Evolutionary conservation across 2,329 filamentous ascomycete genomes (phyloP).

Genomic region (Fusarium torulosum): DNA sequence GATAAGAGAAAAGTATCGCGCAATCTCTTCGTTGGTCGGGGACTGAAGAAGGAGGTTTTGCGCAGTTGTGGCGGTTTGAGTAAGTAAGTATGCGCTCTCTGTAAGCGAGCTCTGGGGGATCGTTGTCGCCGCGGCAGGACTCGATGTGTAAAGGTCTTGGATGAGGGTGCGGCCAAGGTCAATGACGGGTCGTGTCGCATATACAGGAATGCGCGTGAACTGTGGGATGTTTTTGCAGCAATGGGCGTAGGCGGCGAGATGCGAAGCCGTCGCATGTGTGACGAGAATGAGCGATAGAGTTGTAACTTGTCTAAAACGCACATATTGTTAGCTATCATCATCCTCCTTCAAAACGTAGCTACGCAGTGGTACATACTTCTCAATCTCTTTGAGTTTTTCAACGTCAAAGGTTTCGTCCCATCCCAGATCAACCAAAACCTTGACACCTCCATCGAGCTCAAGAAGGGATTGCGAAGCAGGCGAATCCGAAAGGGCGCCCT

Average conservation of each 20-base stretch:
- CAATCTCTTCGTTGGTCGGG: slow-evolving; percentile 89
- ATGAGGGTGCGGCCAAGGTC: slow-evolving; percentile 90
- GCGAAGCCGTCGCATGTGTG: slow-evolving; percentile 91
- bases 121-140: slow-evolving; percentile 86
- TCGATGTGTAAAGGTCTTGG: slow-evolving; percentile 92
- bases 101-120: slow-evolving; percentile 80
- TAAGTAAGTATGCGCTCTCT: slow-evolving; percentile 68
- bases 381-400: slow-evolving; percentile 84
- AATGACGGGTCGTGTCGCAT: slow-evolving; percentile 93
- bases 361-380: slow-evolving; percentile 73
- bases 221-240: slow-evolving; percentile 96
- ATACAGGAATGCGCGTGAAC: slow-evolving; percentile 92
- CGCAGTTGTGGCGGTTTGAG: slow-evolving; percentile 62
- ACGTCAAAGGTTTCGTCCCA: slow-evolving; percentile 95
- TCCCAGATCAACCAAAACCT: slow-evolving; percentile 92
- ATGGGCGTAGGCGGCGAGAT: slow-evolving; percentile 93
- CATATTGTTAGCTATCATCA: slow-evolving; percentile 38
- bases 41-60: slow-evolving; percentile 73
- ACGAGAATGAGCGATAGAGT: slow-evolving; percentile 94
- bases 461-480: slow-evolving; percentile 93
- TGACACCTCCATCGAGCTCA: slow-evolving; percentile 96
- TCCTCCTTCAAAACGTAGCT: neutral
- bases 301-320: slow-evolving; percentile 77
- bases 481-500: slow-evolving; percentile 90
- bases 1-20: slow-evolving; percentile 89